These are phyloP conservation scores for Ganoderma multipileum DNA, from an alignment of 1,284 basidiomycete species.

Conservation along the genomic window DNA sequence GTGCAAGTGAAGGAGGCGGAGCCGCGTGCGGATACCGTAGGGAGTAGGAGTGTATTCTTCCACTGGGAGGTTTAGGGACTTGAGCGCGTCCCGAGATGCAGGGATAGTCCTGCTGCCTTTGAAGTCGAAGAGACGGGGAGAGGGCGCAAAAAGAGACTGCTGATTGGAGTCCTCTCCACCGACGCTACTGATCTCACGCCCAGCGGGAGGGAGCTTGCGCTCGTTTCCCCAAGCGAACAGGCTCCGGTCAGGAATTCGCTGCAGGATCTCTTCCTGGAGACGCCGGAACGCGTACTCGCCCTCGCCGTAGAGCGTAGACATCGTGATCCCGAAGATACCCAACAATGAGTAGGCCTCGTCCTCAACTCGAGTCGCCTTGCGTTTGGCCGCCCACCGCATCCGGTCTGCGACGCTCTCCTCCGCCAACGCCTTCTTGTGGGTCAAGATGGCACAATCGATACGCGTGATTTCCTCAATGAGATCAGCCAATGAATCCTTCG, in stretches of 20 bases:
- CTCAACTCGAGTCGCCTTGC: slow-evolving; percentile 3
- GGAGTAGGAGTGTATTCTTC: neutral
- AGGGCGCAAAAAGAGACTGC: neutral
- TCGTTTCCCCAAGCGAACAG: neutral
- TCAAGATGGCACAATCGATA: neutral
- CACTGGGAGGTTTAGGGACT: neutral
- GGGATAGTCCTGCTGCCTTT: no score
- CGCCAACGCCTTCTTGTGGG: neutral
- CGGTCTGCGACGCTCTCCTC: neutral
- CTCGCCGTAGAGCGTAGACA: neutral
- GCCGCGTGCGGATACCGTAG: neutral
- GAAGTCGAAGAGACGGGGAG: neutral
- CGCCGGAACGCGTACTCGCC: neutral
- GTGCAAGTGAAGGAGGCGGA: neutral
- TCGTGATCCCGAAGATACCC: slow-evolving; percentile 8
- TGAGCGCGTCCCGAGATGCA: no score
- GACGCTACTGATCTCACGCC: no score
- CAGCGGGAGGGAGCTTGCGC: no score
- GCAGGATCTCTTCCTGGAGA: slow-evolving; percentile 1
- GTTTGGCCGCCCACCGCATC: slow-evolving; percentile 5
- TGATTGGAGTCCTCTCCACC: no score
- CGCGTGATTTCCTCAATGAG: neutral
- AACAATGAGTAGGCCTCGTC: slow-evolving; percentile 9
- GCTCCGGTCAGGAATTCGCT: neutral
- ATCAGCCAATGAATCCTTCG: neutral